phyloP scores from a whole-genome alignment of 768 basidiomycete species.

The Mycena indigotica region DNA sequence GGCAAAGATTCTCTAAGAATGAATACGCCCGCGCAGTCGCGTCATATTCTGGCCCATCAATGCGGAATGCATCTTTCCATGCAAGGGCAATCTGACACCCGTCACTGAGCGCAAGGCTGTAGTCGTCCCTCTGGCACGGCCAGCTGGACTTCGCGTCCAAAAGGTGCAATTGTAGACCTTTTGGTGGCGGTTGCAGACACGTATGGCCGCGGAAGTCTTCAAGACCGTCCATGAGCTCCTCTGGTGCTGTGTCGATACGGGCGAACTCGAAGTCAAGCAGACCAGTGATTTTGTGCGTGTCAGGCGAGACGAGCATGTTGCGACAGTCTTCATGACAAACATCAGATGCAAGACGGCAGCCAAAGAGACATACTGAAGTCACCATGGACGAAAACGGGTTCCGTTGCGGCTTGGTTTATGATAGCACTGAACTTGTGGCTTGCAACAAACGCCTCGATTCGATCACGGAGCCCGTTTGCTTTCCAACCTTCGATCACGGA shows the following conservation, averaged over 20 bases:
- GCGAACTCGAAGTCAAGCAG: constrained; percentile 19
- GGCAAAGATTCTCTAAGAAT: constrained; percentile 14
- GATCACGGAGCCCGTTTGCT: constrained; percentile 5
- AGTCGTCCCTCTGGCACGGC: constrained; percentile 4
- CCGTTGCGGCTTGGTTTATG: neutral
- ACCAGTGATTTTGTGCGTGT: constrained; percentile 13
- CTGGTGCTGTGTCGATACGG: constrained; percentile 14
- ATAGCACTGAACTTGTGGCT: constrained; percentile 2
- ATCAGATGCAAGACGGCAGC: neutral
- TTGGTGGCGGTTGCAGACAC: constrained; percentile 7
- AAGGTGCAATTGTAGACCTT: neutral
- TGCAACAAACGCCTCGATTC: constrained; percentile 8
- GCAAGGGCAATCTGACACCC: constrained; percentile 11
- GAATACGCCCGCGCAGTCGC: constrained; percentile 5
- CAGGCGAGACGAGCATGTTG: constrained; percentile 8
- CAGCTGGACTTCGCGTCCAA: constrained; percentile 10
- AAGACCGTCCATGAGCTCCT: constrained; percentile 15
- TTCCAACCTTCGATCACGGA: constrained; percentile 10
- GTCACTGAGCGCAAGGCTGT: neutral
- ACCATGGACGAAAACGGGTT: constrained; percentile 13
- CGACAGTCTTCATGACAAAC: constrained; percentile 6
- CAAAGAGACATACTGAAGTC: constrained; percentile 9
- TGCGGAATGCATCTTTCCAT: constrained; percentile 1
- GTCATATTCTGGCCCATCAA: constrained; percentile 4
- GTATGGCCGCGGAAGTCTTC: constrained; percentile 11